Conservation (phyloP, 148 eudicot species). For the Fallopia convolvulus region DNA sequence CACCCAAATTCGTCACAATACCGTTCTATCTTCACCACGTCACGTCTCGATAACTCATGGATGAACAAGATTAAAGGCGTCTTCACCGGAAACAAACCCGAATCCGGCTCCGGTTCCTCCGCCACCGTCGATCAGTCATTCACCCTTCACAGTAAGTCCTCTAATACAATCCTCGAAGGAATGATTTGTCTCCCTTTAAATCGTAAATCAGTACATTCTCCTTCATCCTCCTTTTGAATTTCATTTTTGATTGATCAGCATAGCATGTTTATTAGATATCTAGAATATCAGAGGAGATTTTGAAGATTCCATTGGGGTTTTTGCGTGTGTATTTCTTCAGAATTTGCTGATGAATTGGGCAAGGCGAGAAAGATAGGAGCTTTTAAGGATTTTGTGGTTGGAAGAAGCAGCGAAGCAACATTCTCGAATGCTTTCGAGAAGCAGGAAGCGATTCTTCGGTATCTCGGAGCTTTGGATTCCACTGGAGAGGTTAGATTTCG, state of each 20-base stretch:
- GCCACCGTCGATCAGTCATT: constrained; percentile 24
- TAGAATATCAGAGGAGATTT: background rate
- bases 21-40: constrained; percentile 48
- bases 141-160: constrained; percentile 46
- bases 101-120: constrained; percentile 14
- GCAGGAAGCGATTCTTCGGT: constrained; percentile 69
- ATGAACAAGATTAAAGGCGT: constrained; percentile 68
- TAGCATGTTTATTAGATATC: background rate
- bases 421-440: constrained; percentile 67
- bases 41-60: constrained; percentile 44
- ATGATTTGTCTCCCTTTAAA: background rate
- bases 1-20: constrained; percentile 22
- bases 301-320: background rate
- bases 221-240: background rate
- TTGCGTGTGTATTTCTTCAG: constrained; percentile 21
- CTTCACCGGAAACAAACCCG: constrained; percentile 46
- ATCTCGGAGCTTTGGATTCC: constrained; percentile 57
- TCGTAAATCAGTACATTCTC: too few relatives aligned
- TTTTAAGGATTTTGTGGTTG: constrained; percentile 65
- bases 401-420: constrained; percentile 77
- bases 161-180: background rate
- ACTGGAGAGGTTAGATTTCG: constrained; percentile 56
- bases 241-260: background rate
- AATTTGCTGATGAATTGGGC: constrained; percentile 69
- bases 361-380: constrained; percentile 59